Conservation (phyloP, 2,329 filamentous ascomycete species). For the Aspergillus intermedius region DNA sequence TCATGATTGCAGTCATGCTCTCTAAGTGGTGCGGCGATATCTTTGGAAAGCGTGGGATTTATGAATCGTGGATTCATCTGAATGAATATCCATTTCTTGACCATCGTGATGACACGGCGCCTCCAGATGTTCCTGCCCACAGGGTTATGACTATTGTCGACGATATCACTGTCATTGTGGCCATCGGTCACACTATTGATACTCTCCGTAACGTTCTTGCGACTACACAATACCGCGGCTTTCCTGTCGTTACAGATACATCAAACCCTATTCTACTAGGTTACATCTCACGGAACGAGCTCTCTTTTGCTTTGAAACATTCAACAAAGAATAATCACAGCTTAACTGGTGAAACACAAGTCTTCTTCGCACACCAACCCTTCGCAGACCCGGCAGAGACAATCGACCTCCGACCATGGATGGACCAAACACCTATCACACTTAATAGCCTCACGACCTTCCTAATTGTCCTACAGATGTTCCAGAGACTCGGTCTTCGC, state of each 20-base stretch:
- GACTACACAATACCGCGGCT: slow-evolving; percentile 75
- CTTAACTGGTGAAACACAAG: slow-evolving; percentile 65
- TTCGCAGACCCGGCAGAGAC: slow-evolving; percentile 70
- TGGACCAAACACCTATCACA: slow-evolving; percentile 97
- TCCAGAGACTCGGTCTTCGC: slow-evolving; percentile 84
- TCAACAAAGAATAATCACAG: slow-evolving; percentile 45
- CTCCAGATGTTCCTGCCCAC: slow-evolving; percentile 78
- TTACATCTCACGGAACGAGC: slow-evolving; percentile 88
- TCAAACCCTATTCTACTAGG: slow-evolving; percentile 75
- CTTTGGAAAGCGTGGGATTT: slow-evolving; percentile 86
- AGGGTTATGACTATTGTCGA: slow-evolving; percentile 91
- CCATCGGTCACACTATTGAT: slow-evolving; percentile 79
- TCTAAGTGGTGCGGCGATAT: slow-evolving; percentile 98
- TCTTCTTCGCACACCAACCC: slow-evolving; percentile 77
- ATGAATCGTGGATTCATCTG: slow-evolving; percentile 95
- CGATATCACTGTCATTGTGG: slow-evolving; percentile 80
- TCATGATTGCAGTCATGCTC: slow-evolving; percentile 98
- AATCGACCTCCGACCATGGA: slow-evolving; percentile 90
- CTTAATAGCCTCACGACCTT: slow-evolving; percentile 69
- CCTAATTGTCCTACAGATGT: slow-evolving; percentile 83
- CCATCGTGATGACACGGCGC: slow-evolving; percentile 69
- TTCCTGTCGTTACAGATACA: slow-evolving; percentile 77
- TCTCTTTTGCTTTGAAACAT: slow-evolving; percentile 69
- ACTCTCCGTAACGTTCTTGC: slow-evolving; percentile 65
- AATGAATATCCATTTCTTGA: slow-evolving; percentile 95